Evolutionary conservation across 805 yeast species (phyloP).

Genomic region (Schizosaccharomyces cryophilus): DNA sequence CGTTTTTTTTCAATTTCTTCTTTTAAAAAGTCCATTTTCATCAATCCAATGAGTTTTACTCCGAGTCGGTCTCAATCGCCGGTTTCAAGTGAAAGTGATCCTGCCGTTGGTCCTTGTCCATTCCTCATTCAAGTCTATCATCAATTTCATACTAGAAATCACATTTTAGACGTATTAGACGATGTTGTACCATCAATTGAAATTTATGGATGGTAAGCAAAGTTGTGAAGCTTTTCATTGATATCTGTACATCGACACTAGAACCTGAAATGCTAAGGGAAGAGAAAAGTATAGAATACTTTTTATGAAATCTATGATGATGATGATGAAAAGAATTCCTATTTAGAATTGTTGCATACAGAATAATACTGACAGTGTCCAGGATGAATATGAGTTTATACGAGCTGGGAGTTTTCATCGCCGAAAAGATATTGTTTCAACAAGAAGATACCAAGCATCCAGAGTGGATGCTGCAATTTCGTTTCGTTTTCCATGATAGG

Average conservation of each 20-base stretch:
- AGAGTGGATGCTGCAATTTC: neutral
- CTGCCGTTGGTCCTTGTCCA: neutral
- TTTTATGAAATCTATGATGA: too few relatives aligned
- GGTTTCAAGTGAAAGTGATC: neutral
- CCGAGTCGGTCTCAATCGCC: neutral
- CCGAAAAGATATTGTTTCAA: neutral
- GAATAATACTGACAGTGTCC: neutral
- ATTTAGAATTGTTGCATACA: neutral
- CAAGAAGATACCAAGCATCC: neutral
- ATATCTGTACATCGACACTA: neutral
- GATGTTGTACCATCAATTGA: neutral
- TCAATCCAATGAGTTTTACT: neutral
- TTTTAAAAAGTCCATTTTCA: conserved; percentile 1
- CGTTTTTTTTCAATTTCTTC: conserved; percentile 2
- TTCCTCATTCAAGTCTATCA: neutral
- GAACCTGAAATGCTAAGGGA: neutral
- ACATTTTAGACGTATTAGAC: neutral
- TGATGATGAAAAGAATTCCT: neutral
- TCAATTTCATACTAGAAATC: neutral
- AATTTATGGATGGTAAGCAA: neutral
- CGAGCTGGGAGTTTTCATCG: neutral
- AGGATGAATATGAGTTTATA: neutral
- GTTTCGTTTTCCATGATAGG: neutral
- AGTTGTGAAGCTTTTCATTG: neutral
- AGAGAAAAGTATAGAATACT: too few relatives aligned